Base-by-base conservation (phyloP, 2,329 filamentous ascomycete genomes). In the Xylariaceae sp. region DNA sequence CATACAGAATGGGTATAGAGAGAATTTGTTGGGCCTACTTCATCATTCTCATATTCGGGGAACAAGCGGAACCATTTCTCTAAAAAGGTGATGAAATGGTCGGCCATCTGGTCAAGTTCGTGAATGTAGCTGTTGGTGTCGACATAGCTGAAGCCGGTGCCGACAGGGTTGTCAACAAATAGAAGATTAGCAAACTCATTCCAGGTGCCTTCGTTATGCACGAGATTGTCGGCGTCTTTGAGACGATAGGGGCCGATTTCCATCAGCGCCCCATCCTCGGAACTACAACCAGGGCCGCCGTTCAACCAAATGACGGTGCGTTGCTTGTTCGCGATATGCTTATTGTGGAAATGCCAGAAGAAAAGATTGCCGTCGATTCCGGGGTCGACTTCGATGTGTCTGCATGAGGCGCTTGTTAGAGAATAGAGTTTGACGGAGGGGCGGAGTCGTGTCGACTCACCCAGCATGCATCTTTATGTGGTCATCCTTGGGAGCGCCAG, bases 341-440 rank as follows among this genome's bases (percentile, higher is more conserved):
- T 80, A 64, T 97, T 97, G 64, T 95, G 83, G 64, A 88, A 96
- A 62, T 96, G 88, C 93, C 93, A 98, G 75, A 98, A 98, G 75
- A 97, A 98, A 16, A 98, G 71, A 67, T 97, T 95, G 57, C 89
- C 92, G 64, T 97, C 89, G 65, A 86, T 80, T 55, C 89, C 83
- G 17, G 86, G 80, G 25, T 83, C 86, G 60, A 98, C 78, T 69
- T 97, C 91, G 66, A 98, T 85, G 71, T 98, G 93, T 44, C 90
- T 95, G 64, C 38, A 58, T 45, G 46, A 16, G 27, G 16, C 22
- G 10, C 23, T 22, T 20, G 20, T 16, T 43, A 55, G 36, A 55
- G 51, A 40, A 50, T 40, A 19, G 21, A 40, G 12, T 27, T 29
- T 47, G 33, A 36, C 17, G 46, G 23, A 44, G 8, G 8, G 6